Base-by-base conservation (phyloP, 2,329 filamentous ascomycete species). In the Alternaria brassicae region DNA sequence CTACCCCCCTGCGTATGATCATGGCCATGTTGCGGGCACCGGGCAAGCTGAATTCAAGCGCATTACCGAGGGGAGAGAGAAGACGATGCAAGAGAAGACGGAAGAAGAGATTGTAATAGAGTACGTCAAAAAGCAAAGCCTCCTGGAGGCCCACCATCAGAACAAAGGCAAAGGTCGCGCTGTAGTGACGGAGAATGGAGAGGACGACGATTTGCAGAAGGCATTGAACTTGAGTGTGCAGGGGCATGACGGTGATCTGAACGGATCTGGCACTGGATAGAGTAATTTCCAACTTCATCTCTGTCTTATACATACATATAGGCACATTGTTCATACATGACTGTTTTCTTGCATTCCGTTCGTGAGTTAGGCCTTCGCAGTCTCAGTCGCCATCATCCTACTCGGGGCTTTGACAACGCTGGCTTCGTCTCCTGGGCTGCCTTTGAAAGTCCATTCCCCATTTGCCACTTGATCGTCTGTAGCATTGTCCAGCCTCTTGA, bases 81-180 rank as follows among this genome's bases (percentile, higher is more conserved):
- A 70, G 12, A 65, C 66, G 12, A 61, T 15, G 4, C 66, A 70
- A 60, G 58, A 82, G 77, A 77, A 48, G 71, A 86, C 83, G 0
- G 90, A 92, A 71, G 89, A 92, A 72, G 85, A 91, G 56, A 86
- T 90, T 60, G 85, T 92, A n/a, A 76, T 92, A 73, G 89, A 91
- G 68, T 92, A 91, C 72, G 83, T 92, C 45, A 91, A 89, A 82
- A 89, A 87, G 79, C 89, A 92, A 78, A 92, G 89, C 72, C 72
- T 91, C 23, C 81, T 85, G 1, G 91, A 93, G 76, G 87, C 88
- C 65, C 82, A 88, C 72, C 77, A 81, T 65, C 64, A 71, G 40
- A 70, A 56, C 53, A 62, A 59, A 55, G 62, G 62, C 53, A 62
- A 62, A 28, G 41, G 28, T 1, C 28, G 28, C 0, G 44, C 44